These are phyloP conservation scores for Kingdonia uniflora DNA, from an alignment of 164 flowering plant genomes.

Conservation along the genomic window DNA sequence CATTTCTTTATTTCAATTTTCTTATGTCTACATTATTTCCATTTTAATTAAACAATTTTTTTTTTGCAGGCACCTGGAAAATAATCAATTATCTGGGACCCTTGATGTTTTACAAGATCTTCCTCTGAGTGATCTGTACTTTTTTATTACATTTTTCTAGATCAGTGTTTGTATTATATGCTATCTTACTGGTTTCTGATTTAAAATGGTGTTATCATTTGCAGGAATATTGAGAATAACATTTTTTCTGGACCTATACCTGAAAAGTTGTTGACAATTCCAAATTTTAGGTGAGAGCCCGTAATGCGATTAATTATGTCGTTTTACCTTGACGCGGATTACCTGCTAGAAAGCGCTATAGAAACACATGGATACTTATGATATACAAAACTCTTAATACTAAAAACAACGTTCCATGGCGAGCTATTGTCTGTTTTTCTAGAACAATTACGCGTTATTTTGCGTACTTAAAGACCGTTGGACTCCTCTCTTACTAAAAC, in stretches of 20 bases:
- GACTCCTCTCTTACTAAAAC: too few species aligned
- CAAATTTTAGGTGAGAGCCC: constrained; percentile 59
- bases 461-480: too few species aligned
- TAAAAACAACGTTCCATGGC: too few species aligned
- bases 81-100: constrained; percentile 77
- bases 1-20: not conserved
- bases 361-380: too few species aligned
- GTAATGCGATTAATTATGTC: too few species aligned
- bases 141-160: constrained; percentile 14
- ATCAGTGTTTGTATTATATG: not conserved
- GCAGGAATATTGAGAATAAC: constrained; percentile 84
- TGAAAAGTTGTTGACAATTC: constrained; percentile 54
- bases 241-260: constrained; percentile 79
- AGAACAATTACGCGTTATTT: too few species aligned
- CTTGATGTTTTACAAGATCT: constrained; percentile 87
- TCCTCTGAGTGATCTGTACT: constrained; percentile 61
- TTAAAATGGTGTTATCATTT: constrained; percentile 6
- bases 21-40: not conserved
- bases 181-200: constrained; percentile 5
- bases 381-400: too few species aligned
- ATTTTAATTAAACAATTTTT: constrained; percentile 4
- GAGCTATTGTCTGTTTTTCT: too few species aligned
- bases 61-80: constrained; percentile 68
- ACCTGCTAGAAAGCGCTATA: too few species aligned
- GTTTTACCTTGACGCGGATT: too few species aligned